Evolutionary conservation across 208 protist genomes (phyloP).

Genomic region (Willaertia magna): DNA sequence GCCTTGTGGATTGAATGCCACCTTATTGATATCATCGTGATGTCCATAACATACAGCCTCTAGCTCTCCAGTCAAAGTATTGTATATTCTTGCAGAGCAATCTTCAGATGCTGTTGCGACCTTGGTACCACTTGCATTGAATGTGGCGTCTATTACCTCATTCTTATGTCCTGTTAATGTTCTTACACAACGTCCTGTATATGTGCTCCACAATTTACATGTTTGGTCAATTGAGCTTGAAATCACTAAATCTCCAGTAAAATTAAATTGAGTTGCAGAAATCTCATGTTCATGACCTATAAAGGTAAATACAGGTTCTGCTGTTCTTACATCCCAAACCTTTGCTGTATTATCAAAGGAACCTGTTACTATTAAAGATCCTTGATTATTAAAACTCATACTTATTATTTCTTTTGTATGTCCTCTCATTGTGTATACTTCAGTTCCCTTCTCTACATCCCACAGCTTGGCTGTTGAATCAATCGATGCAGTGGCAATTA

Average conservation of each 20-base stretch:
- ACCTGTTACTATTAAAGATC: slow-evolving; percentile 72
- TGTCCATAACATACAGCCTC: slow-evolving; percentile 68
- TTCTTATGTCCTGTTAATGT: slow-evolving; percentile 75
- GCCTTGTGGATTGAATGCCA: slow-evolving; percentile 84
- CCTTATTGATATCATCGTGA: slow-evolving; percentile 79
- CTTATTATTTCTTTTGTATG: slow-evolving; percentile 84
- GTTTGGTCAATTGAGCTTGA: slow-evolving; percentile 84
- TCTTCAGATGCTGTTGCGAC: slow-evolving; percentile 84
- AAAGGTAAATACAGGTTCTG: slow-evolving; percentile 64
- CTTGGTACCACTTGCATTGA: slow-evolving; percentile 62
- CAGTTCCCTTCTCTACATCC: slow-evolving; percentile 72
- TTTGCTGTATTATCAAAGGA: slow-evolving; percentile 81
- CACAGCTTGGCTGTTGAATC: slow-evolving; percentile 81
- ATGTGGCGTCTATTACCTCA: slow-evolving; percentile 81
- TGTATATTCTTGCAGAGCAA: slow-evolving; percentile 73
- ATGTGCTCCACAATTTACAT: slow-evolving; percentile 84
- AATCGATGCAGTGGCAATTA: slow-evolving; percentile 83
- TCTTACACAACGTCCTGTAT: slow-evolving; percentile 57
- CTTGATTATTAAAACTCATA: slow-evolving; percentile 70
- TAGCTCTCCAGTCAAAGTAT: slow-evolving; percentile 66
- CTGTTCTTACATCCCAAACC: slow-evolving; percentile 76
- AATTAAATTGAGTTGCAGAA: slow-evolving; percentile 79
- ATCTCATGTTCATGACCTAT: slow-evolving; percentile 79
- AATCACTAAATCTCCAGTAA: slow-evolving; percentile 60
- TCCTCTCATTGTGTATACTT: slow-evolving; percentile 66